Base-by-base conservation (phyloP, 352 stramenopile genomes). In the Blastocystis sp. region DNA sequence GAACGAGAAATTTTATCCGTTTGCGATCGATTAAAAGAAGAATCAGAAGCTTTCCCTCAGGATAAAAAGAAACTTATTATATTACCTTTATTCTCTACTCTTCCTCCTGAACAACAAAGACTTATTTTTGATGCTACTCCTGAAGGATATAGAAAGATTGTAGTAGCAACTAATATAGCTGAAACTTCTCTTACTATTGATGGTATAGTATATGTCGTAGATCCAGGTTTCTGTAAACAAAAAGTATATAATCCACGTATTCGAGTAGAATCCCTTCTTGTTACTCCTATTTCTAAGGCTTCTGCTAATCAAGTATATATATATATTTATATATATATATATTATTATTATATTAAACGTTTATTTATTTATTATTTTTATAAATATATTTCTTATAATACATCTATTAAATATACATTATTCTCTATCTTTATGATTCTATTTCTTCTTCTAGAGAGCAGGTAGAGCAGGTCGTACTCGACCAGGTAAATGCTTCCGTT, bases 151-250 rank as follows among this genome's bases (percentile, higher is more conserved):
- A 75, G 82, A 10, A 92, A 91, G 69, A 81, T 95, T 23, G 86
- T 99, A n/a, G 81, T 98, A 33, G 85, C 80, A 11, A 99, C 91
- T 36, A 98, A 97, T 73, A 91, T 98, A 68, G 91, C 91, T 21
- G 91, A 99, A 72, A 98, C 91, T 24, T 95, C 84, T 55, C 69
- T 99, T n/a, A 99, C 91, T 0, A 98, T 99, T 72, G 88, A 98
- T 71, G 92, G 88, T 19, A 94, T 98, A 58, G 88, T 96, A 13
- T 98, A 96, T 72, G 92, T 99, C 25, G 80, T 99, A 34, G 92
- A 99, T 73, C 85, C 88, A 19, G 91, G 92, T 41, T 97, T 97
- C 68, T 93, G 78, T 25, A 99, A 98, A 75, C 88, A 97, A 72
- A 98, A 95, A 74, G 84, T 95, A 18, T 99, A 96, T 76, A 96